A percentile compares a stretch with the other conserved stretches of the same genome.
Evolutionary conservation across 2,329 filamentous ascomycete species (phyloP).

Genomic region (Hymenoscyphus occultus): DNA sequence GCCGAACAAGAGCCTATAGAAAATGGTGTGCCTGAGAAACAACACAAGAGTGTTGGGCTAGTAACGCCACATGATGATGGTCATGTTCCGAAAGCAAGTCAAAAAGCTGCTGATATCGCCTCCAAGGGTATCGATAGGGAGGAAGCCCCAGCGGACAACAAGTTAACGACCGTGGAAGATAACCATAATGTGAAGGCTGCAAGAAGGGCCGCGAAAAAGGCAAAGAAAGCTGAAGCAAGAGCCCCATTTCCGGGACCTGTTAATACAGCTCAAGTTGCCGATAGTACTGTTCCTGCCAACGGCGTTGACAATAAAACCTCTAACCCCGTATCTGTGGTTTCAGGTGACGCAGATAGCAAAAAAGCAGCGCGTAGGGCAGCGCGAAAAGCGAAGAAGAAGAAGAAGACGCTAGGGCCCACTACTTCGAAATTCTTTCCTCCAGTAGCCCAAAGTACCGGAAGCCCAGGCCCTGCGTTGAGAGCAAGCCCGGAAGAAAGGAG

Average conservation of each 20-base stretch:
- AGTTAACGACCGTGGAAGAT: neutral
- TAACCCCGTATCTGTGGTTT: neutral
- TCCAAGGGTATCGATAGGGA: neutral
- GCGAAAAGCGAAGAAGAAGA: slow-evolving; percentile 7
- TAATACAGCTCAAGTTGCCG: neutral
- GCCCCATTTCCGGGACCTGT: neutral
- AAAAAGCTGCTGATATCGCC: neutral
- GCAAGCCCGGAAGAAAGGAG: neutral
- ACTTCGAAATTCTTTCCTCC: slow-evolving; percentile 3
- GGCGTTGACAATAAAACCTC: neutral
- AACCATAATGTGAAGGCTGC: neutral
- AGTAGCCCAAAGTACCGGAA: neutral
- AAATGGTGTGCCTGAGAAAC: neutral
- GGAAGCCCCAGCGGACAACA: neutral
- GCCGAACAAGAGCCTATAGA: neutral
- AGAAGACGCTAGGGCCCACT: neutral
- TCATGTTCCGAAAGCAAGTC: neutral
- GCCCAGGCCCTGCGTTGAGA: neutral
- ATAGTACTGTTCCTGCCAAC: neutral
- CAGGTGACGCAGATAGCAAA: neutral
- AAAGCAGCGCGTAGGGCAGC: neutral
- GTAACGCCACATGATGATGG: too few species aligned
- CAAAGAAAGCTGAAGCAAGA: neutral
- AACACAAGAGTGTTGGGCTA: neutral
- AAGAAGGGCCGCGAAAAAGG: neutral